Conservation (phyloP, 2,329 filamentous ascomycete genomes). For the Penicillium polonicum region DNA sequence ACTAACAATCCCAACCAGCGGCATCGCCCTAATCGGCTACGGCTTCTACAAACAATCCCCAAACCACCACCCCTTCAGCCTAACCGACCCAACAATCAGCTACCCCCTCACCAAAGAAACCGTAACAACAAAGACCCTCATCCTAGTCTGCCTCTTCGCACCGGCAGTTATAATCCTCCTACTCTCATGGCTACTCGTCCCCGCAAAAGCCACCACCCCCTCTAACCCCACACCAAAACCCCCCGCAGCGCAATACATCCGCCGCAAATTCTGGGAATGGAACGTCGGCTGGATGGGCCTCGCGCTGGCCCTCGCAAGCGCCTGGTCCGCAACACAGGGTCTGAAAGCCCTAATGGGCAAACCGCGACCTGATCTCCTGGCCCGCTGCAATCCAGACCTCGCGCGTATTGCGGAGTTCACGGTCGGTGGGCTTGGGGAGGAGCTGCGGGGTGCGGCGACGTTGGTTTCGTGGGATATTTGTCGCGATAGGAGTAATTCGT, state of each 20-base stretch:
- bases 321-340: constrained; percentile 79
- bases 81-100: constrained; percentile 73
- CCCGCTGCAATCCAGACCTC: constrained; percentile 74
- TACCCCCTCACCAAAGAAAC: constrained; percentile 74
- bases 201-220: constrained; percentile 60
- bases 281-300: constrained; percentile 84
- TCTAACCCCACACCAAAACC: constrained; percentile 27
- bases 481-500: constrained; percentile 56
- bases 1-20: constrained; percentile 35
- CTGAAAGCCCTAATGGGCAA: constrained; percentile 75
- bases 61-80: constrained; percentile 68
- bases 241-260: constrained; percentile 66
- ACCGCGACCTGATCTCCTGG: constrained; percentile 63
- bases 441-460: constrained; percentile 57
- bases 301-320: constrained; percentile 66
- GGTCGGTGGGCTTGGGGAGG: constrained; percentile 60
- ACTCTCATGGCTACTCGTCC: constrained; percentile 67
- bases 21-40: constrained; percentile 58
- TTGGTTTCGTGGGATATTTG: constrained; percentile 79
- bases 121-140: constrained; percentile 65
- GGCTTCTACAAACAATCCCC: constrained; percentile 61
- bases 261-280: constrained; percentile 85
- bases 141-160: constrained; percentile 61
- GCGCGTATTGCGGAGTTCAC: constrained; percentile 58
- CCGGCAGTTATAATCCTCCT: constrained; percentile 69